phyloP scores from a whole-genome alignment of 2,329 filamentous ascomycete genomes.

The Ceratocystis variospora region DNA sequence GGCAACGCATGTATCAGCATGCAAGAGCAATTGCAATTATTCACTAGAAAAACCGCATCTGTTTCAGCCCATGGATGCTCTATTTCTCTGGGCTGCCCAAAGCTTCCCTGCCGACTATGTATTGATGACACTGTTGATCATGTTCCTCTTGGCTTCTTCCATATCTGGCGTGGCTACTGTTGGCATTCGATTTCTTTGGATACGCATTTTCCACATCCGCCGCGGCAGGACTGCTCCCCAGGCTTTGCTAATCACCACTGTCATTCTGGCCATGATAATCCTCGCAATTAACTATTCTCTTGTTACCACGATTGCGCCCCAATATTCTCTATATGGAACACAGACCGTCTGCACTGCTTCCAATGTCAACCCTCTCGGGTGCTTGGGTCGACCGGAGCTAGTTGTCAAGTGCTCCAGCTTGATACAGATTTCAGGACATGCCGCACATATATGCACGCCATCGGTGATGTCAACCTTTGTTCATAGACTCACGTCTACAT shows the following conservation, averaged over 20 bases:
- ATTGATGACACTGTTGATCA: constrained; percentile 68
- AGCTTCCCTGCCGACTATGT: constrained; percentile 88
- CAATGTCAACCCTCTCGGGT: constrained; percentile 54
- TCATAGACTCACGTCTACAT: constrained; percentile 83
- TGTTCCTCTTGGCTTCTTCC: constrained; percentile 80
- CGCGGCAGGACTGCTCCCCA: constrained; percentile 83
- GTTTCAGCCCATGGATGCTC: constrained; percentile 89
- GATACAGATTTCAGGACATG: constrained; percentile 48
- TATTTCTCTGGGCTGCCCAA: constrained; percentile 66
- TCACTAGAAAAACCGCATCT: constrained; percentile 76
- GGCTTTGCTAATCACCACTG: constrained; percentile 77
- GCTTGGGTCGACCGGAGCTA: constrained; percentile 53
- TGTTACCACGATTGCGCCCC: constrained; percentile 85
- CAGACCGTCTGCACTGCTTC: constrained; percentile 82
- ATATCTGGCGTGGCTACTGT: constrained; percentile 74
- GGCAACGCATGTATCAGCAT: constrained; percentile 80
- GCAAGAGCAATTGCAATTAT: constrained; percentile 82
- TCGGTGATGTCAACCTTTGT: constrained; percentile 85
- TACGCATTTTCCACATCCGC: constrained; percentile 81
- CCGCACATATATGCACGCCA: constrained; percentile 73
- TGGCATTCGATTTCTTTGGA: constrained; percentile 92
- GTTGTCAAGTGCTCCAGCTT: constrained; percentile 73
- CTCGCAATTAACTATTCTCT: constrained; percentile 87
- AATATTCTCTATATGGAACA: constrained; percentile 86
- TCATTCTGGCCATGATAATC: constrained; percentile 78